These are phyloP conservation scores for Gloeostereum incarnatum DNA, from an alignment of 768 basidiomycete genomes.

Conservation along the genomic window DNA sequence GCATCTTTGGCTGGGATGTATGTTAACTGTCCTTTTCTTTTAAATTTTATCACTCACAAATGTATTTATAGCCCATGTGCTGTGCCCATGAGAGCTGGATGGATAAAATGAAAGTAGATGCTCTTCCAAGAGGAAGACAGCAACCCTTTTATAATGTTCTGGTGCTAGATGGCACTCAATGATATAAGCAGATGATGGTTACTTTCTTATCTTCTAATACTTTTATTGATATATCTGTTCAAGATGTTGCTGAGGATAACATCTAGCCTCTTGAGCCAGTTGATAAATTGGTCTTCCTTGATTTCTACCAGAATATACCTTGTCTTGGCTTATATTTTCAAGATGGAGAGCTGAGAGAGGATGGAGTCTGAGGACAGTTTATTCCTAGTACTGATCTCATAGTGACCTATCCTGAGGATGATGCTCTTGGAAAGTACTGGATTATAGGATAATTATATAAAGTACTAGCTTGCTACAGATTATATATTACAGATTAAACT, in stretches of 20 bases:
- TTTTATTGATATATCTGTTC: neutral
- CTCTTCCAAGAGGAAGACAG: slow-evolving; percentile 25
- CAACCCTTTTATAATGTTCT: slow-evolving; percentile 43
- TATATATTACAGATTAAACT: too few species aligned
- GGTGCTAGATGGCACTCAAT: slow-evolving; percentile 20
- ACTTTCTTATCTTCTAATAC: neutral
- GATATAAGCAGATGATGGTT: slow-evolving; percentile 22
- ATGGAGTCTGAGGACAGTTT: slow-evolving; percentile 23
- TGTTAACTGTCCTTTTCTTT: slow-evolving; percentile 5
- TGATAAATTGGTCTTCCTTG: slow-evolving; percentile 11
- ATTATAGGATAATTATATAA: too few species aligned
- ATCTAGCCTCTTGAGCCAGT: slow-evolving; percentile 11
- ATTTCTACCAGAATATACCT: slow-evolving; percentile 6
- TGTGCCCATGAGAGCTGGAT: slow-evolving; percentile 34
- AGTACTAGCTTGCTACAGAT: too few species aligned
- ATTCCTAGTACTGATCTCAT: slow-evolving; percentile 31
- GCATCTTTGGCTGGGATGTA: slow-evolving; percentile 44
- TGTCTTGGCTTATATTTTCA: slow-evolving; percentile 10
- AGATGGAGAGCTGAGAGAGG: slow-evolving; percentile 9
- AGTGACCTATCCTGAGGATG: slow-evolving; percentile 37
- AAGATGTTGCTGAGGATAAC: slow-evolving; percentile 27
- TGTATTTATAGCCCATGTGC: slow-evolving; percentile 20
- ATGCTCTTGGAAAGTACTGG: slow-evolving; percentile 25
- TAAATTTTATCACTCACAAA: slow-evolving; percentile 1
- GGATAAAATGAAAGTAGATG: slow-evolving; percentile 28